Evolutionary conservation across 164 flowering plant species (phyloP).

Genomic region (Stephania japonica): DNA sequence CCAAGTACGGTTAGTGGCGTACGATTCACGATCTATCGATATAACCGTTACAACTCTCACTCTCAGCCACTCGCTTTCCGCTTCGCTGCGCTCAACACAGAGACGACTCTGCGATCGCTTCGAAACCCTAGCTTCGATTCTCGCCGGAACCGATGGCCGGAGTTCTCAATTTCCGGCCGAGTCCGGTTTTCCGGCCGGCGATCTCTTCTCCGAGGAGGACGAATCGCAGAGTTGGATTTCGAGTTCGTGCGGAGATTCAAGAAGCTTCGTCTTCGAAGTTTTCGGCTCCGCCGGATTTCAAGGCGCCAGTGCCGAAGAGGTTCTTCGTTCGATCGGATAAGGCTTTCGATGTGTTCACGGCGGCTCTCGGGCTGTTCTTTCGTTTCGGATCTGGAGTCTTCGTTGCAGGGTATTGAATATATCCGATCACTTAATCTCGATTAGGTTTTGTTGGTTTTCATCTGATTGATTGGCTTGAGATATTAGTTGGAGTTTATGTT

Average conservation of each 20-base stretch:
- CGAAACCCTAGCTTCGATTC: background rate
- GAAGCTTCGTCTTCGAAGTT: slow-evolving; percentile 26
- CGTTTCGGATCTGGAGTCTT: slow-evolving; percentile 77
- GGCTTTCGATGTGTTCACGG: slow-evolving; percentile 54
- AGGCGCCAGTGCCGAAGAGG: slow-evolving; percentile 72
- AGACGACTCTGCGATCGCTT: background rate
- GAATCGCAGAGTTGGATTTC: slow-evolving; percentile 3
- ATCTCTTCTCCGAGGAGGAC: slow-evolving; percentile 6
- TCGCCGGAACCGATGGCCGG: slow-evolving; percentile 41
- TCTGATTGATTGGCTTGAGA: background rate
- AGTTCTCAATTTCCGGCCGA: slow-evolving; percentile 31
- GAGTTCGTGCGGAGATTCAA: slow-evolving; percentile 25
- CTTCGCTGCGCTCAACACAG: background rate
- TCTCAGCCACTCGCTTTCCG: background rate
- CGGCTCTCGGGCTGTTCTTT: slow-evolving; percentile 60
- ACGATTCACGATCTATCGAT: background rate
- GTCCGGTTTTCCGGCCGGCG: slow-evolving; percentile 28
- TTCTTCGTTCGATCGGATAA: slow-evolving; percentile 66
- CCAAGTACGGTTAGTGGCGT: background rate
- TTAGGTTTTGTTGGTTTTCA: background rate
- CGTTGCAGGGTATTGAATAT: slow-evolving; percentile 60
- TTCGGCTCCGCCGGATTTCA: slow-evolving; percentile 73
- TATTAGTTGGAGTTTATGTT: background rate
- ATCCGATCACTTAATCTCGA: background rate
- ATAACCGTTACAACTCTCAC: background rate